Evolutionary conservation across 1,284 basidiomycete genomes (phyloP).

Genomic region (Boletus sp.): DNA sequence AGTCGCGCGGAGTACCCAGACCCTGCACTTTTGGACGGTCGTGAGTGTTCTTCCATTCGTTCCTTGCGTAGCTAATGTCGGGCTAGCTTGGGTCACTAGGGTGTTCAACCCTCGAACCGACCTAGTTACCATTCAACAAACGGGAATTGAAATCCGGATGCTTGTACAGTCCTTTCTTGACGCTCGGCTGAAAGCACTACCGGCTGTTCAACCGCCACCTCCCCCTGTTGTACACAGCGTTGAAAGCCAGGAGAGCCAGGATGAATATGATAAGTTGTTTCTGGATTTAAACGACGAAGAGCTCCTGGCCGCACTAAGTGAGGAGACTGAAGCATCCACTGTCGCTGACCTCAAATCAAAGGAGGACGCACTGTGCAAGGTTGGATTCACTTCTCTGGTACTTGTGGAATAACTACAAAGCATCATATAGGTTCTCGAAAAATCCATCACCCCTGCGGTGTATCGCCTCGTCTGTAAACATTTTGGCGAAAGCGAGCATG

Average conservation of each 20-base stretch:
- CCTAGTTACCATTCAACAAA: constrained; percentile 33
- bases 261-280: constrained; percentile 55
- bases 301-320: constrained; percentile 50
- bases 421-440: constrained; percentile 48
- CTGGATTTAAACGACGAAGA: constrained; percentile 61
- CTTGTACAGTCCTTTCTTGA: constrained; percentile 65
- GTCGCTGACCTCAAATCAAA: constrained; percentile 34
- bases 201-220: constrained; percentile 41
- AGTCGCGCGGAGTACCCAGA: constrained; percentile 56
- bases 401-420: background rate
- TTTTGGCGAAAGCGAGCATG: constrained; percentile 36
- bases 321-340: constrained; percentile 26
- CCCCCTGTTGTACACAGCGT: constrained; percentile 21
- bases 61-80: constrained; percentile 10
- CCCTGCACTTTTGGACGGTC: constrained; percentile 53
- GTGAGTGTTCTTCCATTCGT: constrained; percentile 39
- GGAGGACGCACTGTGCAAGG: constrained; percentile 43
- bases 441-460: constrained; percentile 53
- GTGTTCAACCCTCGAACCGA: constrained; percentile 49
- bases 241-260: constrained; percentile 72
- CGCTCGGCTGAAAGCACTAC: constrained; percentile 51
- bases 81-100: constrained; percentile 58
- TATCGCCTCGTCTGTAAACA: constrained; percentile 59
- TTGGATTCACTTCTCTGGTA: constrained; percentile 21
- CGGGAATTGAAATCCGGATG: constrained; percentile 28